Conservation (phyloP, 768 basidiomycete genomes). For the Podaxis rugospora region DNA sequence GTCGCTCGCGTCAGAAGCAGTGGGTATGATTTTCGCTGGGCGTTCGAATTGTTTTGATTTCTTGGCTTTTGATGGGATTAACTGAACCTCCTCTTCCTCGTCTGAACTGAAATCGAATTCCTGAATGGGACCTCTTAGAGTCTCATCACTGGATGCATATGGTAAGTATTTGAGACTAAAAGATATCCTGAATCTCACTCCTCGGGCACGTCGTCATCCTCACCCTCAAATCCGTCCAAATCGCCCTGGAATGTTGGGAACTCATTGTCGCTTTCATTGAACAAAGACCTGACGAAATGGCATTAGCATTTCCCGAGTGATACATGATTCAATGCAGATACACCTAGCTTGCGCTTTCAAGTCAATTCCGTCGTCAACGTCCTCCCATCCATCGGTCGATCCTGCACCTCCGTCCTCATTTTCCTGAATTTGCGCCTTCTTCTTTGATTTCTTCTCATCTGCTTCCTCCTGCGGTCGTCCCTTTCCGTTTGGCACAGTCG, state of each 20-base stretch:
- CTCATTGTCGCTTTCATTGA: slow-evolving; percentile 42
- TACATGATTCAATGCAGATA: slow-evolving; percentile 13
- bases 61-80: slow-evolving; percentile 33
- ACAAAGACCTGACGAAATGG: slow-evolving; percentile 33
- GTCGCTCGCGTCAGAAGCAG: slow-evolving; percentile 38
- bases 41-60: slow-evolving; percentile 51
- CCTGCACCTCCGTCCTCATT: slow-evolving; percentile 18
- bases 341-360: slow-evolving; percentile 40
- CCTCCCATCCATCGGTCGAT: slow-evolving; percentile 58
- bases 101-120: slow-evolving; percentile 66
- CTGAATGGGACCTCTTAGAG: slow-evolving; percentile 44
- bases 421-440: slow-evolving; percentile 10
- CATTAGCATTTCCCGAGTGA: not conserved
- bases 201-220: slow-evolving; percentile 41
- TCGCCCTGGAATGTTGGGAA: slow-evolving; percentile 32
- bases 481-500: slow-evolving; percentile 13
- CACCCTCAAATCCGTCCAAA: slow-evolving; percentile 45
- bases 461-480: slow-evolving; percentile 15
- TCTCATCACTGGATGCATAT: slow-evolving; percentile 39
- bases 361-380: slow-evolving; percentile 46
- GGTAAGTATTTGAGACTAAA: slow-evolving; percentile 1
- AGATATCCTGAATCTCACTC: not conserved
- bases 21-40: slow-evolving; percentile 46
- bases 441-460: not conserved
- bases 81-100: slow-evolving; percentile 44